A percentile compares a stretch with the other conserved stretches of the same genome.
These are phyloP conservation scores for Kodamaea jinghongensis DNA, from an alignment of 805 yeast species.

Conservation along the genomic window DNA sequence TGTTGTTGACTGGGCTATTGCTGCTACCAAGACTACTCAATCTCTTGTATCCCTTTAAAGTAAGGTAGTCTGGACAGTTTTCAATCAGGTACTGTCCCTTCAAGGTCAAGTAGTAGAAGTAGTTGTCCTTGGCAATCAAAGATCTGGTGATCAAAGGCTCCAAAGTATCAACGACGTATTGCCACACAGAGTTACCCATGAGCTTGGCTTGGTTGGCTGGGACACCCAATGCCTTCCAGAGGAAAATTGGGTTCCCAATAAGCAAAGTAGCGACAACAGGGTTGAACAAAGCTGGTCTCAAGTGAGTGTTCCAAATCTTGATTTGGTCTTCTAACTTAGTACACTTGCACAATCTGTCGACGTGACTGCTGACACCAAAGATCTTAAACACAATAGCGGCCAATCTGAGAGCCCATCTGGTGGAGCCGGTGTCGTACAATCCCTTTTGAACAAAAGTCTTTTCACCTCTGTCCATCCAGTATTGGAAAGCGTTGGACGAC, in stretches of 20 bases:
- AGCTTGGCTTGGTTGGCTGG: constrained; percentile 80
- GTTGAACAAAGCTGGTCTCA: constrained; percentile 70
- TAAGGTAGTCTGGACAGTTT: constrained; percentile 77
- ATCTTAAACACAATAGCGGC: constrained; percentile 58
- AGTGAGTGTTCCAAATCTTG: constrained; percentile 57
- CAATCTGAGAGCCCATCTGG: constrained; percentile 80
- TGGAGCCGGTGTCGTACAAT: constrained; percentile 71
- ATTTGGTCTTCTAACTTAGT: constrained; percentile 61
- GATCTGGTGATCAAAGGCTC: constrained; percentile 70
- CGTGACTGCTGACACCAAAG: constrained; percentile 50
- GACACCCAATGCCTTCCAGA: constrained; percentile 90
- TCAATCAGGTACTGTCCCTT: constrained; percentile 55
- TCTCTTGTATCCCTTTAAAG: constrained; percentile 52
- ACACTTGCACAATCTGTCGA: constrained; percentile 55
- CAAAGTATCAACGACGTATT: constrained; percentile 72
- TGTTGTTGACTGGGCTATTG: constrained; percentile 58
- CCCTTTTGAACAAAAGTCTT: constrained; percentile 58
- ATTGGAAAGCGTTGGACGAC: constrained; percentile 79
- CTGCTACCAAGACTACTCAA: constrained; percentile 27
- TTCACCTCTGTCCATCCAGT: constrained; percentile 67
- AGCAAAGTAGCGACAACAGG: constrained; percentile 64
- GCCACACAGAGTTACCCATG: constrained; percentile 70
- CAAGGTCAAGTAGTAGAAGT: constrained; percentile 71
- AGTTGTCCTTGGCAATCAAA: constrained; percentile 66
- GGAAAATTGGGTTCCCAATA: constrained; percentile 78